A percentile compares a stretch with the other conserved stretches of the same genome.
phyloP scores from a whole-genome alignment of 2,329 filamentous ascomycete genomes.

The Talaromyces marneffei region DNA sequence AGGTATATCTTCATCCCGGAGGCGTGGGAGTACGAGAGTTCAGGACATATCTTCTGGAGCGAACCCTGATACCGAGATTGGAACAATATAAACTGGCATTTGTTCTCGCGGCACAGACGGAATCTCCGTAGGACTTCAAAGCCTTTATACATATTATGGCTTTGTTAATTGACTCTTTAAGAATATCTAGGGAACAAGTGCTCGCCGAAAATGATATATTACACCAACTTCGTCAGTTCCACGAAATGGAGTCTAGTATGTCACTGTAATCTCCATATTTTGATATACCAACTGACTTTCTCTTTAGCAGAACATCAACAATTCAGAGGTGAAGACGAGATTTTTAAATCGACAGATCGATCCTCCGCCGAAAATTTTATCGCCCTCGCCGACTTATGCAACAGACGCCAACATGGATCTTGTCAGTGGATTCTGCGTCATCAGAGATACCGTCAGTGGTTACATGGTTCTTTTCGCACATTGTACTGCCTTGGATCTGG shows the following conservation, averaged over 20 bases:
- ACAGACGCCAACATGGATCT: slow-evolving; percentile 22
- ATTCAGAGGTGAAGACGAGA: slow-evolving; percentile 19
- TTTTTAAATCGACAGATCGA: slow-evolving; percentile 19
- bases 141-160: no score
- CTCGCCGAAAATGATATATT: slow-evolving; percentile 18
- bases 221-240: slow-evolving; percentile 14
- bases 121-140: slow-evolving; percentile 20
- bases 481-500: slow-evolving; percentile 26
- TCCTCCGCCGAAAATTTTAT: slow-evolving; percentile 22
- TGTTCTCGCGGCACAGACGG: slow-evolving; percentile 24
- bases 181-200: no score
- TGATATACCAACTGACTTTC: no score
- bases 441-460: slow-evolving; percentile 22
- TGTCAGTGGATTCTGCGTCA: slow-evolving; percentile 27
- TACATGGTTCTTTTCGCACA: slow-evolving; percentile 22
- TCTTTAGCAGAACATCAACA: background rate
- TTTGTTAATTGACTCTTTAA: no score
- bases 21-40: slow-evolving; percentile 24
- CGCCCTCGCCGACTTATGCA: slow-evolving; percentile 25
- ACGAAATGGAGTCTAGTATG: slow-evolving; percentile 19
- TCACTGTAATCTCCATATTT: background rate
- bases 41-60: slow-evolving; percentile 24
- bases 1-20: slow-evolving; percentile 28
- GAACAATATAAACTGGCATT: slow-evolving; percentile 29
- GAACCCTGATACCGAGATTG: slow-evolving; percentile 22